Evolutionary conservation across 106 monocot species (phyloP), one percentile per base, ranked within the genome.

Genomic region (Dendrobium chrysotoxum): DNA sequence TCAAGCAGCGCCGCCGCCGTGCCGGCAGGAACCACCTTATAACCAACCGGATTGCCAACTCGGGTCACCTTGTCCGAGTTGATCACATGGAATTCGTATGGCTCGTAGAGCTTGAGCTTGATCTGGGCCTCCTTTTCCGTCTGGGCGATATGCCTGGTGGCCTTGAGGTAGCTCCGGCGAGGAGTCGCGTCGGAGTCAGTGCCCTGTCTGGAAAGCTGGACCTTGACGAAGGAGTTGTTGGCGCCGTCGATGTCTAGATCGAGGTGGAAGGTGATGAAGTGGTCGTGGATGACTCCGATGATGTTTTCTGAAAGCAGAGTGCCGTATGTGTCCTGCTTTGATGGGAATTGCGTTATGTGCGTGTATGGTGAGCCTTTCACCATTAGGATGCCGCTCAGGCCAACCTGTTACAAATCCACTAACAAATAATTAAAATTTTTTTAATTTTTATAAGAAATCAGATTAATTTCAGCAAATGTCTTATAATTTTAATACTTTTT

Each of bases 171-270:
- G 86, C 93, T 96, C 72, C 28, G 85, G 50, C 96, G 81, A 10
- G 96, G 96, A 10, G 95, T 86, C 54, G 85, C 81, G 4, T 80
- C 85, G 16, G 82, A 57, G 21, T 10, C 42, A 5, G 92, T 87
- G 21, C 71, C 78, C 87, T 96, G 82, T 40, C 90, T 71, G 44
- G 83, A 71, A 6, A 96, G 79, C 40, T 84, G 40, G 16, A 96
- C 93, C 82, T 89, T 88, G 18, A 92, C 89, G 71, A 94, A 96
- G 17, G 96, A 92, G 88, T 96, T 96, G 88, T 96, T 96, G 39
- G 86, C 7, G 47, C 93, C 96, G 80, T 94, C 92, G 4, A 94
- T 83, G 77, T 96, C 93, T 87, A 96, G 81, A 86, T 96, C 96
- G 42, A 96, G 92, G 50, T 87, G 81, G 87, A 96, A 96, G 79